These are phyloP conservation scores for Fusarium acutatum DNA, from an alignment of 2,329 filamentous ascomycete genomes.

Conservation along the genomic window DNA sequence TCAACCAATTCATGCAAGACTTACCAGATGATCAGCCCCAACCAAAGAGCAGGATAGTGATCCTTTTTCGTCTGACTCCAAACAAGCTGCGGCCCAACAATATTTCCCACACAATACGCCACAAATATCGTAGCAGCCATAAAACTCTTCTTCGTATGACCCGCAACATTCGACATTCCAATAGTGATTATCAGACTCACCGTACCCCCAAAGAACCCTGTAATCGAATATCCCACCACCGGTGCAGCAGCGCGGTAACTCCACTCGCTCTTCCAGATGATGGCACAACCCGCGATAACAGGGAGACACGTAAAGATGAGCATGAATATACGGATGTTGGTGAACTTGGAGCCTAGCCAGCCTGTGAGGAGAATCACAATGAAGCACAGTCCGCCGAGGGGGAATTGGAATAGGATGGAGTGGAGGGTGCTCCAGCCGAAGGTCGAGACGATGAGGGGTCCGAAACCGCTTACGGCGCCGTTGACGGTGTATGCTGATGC, in stretches of 20 bases:
- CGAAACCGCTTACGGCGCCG: constrained; percentile 75
- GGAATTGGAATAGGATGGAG: constrained; percentile 78
- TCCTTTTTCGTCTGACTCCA: constrained; percentile 69
- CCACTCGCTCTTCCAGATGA: constrained; percentile 78
- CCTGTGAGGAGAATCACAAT: constrained; percentile 73
- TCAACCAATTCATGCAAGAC: neutral
- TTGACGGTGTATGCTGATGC: constrained; percentile 76
- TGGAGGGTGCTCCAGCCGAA: constrained; percentile 72
- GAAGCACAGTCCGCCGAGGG: constrained; percentile 74
- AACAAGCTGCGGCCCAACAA: constrained; percentile 77
- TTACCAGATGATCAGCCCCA: constrained; percentile 69
- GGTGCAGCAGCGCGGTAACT: constrained; percentile 70
- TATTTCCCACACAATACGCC: constrained; percentile 79
- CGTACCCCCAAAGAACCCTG: constrained; percentile 76
- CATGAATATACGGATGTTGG: constrained; percentile 71
- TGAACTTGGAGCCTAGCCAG: constrained; percentile 66
- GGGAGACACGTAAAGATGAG: constrained; percentile 74
- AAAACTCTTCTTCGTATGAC: constrained; percentile 80
- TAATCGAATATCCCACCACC: constrained; percentile 75
- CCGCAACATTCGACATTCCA: constrained; percentile 73
- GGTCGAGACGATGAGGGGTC: constrained; percentile 75
- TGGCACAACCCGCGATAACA: constrained; percentile 76
- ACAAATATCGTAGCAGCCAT: constrained; percentile 79
- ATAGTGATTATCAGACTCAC: constrained; percentile 66
- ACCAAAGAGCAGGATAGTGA: constrained; percentile 78